A percentile compares a stretch with the other conserved stretches of the same genome.
phyloP scores from a whole-genome alignment of 352 stramenopile species.

The Globisporangium ultimum region DNA sequence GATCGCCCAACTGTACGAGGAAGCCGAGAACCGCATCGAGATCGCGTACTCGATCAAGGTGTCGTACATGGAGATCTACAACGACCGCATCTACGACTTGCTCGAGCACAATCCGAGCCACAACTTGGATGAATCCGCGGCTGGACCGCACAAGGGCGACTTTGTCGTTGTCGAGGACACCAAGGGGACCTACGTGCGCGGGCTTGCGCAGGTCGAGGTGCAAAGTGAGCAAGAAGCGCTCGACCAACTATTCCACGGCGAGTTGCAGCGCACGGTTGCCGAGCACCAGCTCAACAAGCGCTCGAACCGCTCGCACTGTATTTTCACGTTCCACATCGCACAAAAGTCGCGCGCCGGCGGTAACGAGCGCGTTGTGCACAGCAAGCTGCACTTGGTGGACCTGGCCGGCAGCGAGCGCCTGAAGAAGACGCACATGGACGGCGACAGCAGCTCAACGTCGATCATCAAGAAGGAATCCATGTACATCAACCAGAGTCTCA shows the following conservation, averaged over 20 bases:
- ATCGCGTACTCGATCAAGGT: slow-evolving; percentile 83
- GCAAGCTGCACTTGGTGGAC: slow-evolving; percentile 94
- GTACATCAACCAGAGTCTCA: slow-evolving; percentile 97
- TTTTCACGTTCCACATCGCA: slow-evolving; percentile 91
- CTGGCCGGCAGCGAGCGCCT: slow-evolving; percentile 93
- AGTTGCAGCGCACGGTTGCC: slow-evolving; percentile 91
- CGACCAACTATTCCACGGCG: slow-evolving; percentile 90
- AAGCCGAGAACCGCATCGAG: slow-evolving; percentile 88
- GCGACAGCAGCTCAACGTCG: slow-evolving; percentile 33
- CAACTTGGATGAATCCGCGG: slow-evolving; percentile 16
- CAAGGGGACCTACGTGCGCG: slow-evolving; percentile 80
- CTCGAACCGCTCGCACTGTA: slow-evolving; percentile 92
- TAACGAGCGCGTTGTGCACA: slow-evolving; percentile 76
- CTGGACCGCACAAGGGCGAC: slow-evolving; percentile 30
- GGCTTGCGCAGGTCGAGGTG: slow-evolving; percentile 83
- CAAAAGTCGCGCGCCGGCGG: slow-evolving; percentile 77
- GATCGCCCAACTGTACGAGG: slow-evolving; percentile 87
- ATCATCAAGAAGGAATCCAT: slow-evolving; percentile 96
- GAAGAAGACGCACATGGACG: slow-evolving; percentile 88
- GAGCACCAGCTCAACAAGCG: slow-evolving; percentile 93
- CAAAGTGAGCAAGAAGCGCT: slow-evolving; percentile 84
- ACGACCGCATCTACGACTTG: slow-evolving; percentile 93
- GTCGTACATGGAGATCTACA: slow-evolving; percentile 97
- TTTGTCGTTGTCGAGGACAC: slow-evolving; percentile 86
- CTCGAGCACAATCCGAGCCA: slow-evolving; percentile 26